Percentiles rank a stretch among this genome's conserved stretches.
Conservation (phyloP, 164 flowering plant genomes). For the Buxus sempervirens region DNA sequence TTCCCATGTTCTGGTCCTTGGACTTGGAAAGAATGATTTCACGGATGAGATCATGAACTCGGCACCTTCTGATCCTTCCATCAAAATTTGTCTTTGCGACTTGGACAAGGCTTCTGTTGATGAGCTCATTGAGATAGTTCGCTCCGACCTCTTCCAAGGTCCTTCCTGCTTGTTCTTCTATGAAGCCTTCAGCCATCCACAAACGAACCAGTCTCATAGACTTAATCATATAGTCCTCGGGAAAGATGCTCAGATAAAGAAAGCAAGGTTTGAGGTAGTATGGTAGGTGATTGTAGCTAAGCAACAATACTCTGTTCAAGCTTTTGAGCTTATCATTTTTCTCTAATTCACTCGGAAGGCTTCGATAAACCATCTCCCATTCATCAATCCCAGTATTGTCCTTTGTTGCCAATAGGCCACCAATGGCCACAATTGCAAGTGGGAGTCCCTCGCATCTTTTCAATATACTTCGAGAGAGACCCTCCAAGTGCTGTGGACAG, state of each 20-base stretch:
- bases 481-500: slow-evolving; percentile 6
- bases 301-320: slow-evolving; percentile 4
- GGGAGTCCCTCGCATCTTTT: slow-evolving; percentile 17
- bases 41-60: slow-evolving; percentile 24
- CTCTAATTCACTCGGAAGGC: slow-evolving; percentile 1
- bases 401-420: slow-evolving; percentile 12
- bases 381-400: background rate
- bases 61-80: slow-evolving; percentile 12
- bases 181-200: slow-evolving; percentile 30
- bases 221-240: slow-evolving; percentile 15
- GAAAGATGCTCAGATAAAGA: slow-evolving; percentile 15
- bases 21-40: slow-evolving; percentile 20
- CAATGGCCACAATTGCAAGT: slow-evolving; percentile 16
- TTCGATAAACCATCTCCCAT: slow-evolving; percentile 2
- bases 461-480: slow-evolving; percentile 1
- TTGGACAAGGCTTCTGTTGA: slow-evolving; percentile 18
- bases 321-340: background rate
- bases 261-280: slow-evolving; percentile 16
- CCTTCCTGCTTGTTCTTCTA: slow-evolving; percentile 13
- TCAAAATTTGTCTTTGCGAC: background rate
- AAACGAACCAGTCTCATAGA: slow-evolving; percentile 5
- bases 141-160: slow-evolving; percentile 24
- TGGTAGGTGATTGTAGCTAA: slow-evolving; percentile 21
- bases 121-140: slow-evolving; percentile 16
- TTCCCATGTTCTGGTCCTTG: slow-evolving; percentile 16